These are phyloP conservation scores for Helianthus annuus DNA, from an alignment of 129 eudicot genomes.

Conservation along the genomic window DNA sequence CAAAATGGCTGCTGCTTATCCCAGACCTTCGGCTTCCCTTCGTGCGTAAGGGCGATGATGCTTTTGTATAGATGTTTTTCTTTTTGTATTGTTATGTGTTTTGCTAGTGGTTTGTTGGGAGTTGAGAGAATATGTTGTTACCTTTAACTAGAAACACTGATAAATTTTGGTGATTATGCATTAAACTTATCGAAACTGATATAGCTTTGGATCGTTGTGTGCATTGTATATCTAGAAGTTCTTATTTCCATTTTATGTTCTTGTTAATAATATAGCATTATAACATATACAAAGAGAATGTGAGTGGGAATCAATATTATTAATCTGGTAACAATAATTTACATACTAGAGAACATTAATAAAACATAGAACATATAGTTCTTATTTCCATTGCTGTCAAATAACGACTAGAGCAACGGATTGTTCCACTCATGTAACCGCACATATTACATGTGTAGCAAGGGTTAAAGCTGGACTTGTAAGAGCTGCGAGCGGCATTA, in stretches of 20 bases:
- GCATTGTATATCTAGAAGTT: not conserved
- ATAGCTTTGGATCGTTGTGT: not conserved
- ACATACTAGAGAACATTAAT: no score
- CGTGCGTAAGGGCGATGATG: constrained; percentile 20
- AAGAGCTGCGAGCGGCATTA: no score
- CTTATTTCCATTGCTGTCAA: no score
- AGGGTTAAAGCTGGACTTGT: no score
- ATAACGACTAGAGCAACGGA: no score
- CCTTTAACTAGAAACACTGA: constrained; percentile 15
- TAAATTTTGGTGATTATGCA: constrained; percentile 17
- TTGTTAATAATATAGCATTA: no score
- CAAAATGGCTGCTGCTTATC: constrained; percentile 41
- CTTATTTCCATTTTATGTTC: not conserved
- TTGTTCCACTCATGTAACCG: no score
- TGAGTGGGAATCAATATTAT: not conserved
- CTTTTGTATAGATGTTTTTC: constrained; percentile 27
- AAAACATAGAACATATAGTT: no score
- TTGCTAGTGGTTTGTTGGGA: constrained; percentile 17
- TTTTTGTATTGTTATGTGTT: not conserved
- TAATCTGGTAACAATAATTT: no score
- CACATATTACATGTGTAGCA: no score
- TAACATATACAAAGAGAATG: no score
- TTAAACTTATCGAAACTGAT: not conserved
- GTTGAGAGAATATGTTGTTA: constrained; percentile 23
- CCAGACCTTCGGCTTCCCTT: constrained; percentile 74